Evolutionary conservation across 495 filamentous ascomycete species (phyloP), one percentile per base, ranked within the genome.

Genomic region (Chaetomium tenue): DNA sequence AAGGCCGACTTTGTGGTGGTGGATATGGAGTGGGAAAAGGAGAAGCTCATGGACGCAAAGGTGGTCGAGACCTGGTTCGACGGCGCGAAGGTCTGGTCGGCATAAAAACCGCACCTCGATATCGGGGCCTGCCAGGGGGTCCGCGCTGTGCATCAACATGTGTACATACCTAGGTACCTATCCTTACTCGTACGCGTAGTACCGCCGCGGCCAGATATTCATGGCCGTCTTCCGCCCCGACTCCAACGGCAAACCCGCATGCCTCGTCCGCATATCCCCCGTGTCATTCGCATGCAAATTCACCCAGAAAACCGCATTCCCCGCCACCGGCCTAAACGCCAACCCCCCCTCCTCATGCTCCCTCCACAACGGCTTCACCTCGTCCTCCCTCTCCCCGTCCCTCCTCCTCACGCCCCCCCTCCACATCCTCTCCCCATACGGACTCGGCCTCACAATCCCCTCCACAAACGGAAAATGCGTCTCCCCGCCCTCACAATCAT

Each of bases 1-100:
- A 78, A 76, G 71, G 86, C 85, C 3, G 82, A 89, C 66, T 85
- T 88, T 65, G 79, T 80, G 22, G 76, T 88, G 6, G 72, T 85
- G 8, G 82, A 88, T 53, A 86, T 86, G 81, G 76, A 81, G 48
- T 86, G 82, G 80, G 74, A 79, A 20, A 72, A 72, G 16, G 79
- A 82, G 40, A 76, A 68, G 65, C 74, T 88, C 61, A 70, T 85
- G 52, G 70, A 83, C n/a, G 83, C 83, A 5, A 78, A 58, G 53
- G 75, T 86, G 6, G 59, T 60, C 51, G 77, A 87, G 74, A 88
- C 84, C 0, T 88, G 85, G 85, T 82, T 77, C 61, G 71, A 71
- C 39, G 85, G 85, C 15, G 72, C 65, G 56, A 83, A 75, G 63
- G 80, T 85, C 44, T 86, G 76, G 62, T 47, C 66, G 46, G 73